Evolutionary conservation across 1,284 basidiomycete genomes (phyloP), one percentile per base, ranked within the genome.

Genomic region (Cystobasidium pallidum): DNA sequence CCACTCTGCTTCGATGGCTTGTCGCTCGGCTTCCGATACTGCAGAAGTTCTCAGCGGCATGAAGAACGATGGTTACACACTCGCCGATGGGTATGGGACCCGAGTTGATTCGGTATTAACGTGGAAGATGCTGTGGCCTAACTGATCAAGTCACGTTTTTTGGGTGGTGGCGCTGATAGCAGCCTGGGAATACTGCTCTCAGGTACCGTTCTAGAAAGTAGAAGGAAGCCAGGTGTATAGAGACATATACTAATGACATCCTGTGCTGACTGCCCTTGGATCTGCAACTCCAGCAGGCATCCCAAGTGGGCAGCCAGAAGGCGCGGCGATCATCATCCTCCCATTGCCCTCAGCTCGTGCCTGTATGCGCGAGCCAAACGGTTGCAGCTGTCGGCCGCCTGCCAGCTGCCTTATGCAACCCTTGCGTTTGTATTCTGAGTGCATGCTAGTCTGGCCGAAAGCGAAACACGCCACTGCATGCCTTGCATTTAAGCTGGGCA

Each of bases 11-110:
- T 63, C 68, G 28, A 71, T 71, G 19, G 47, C 32, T 13, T 32
- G 39, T 3, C 68, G 59, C 34, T 71, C 68, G n/a, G 36, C 39
- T 47, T 61, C 43, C 19, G 57, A 61, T 15, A 51, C 36, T 21
- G 17, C 36, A 24, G 67, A 70, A 11, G 67, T 62, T 6, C 57
- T 41, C 30, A 70, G 58, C 2, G 67, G 67, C 67, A 70, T 70
- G 13, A 26, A 32, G n/a, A n/a, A n/a, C n/a, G n/a, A n/a, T n/a
- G n/a, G n/a, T n/a, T 8, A 45, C 2, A 39, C 36, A 39, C 43
- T 6, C 43, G 43, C n/a, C 28, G 57, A n/a, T 54, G 51, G 51
- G 49, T 51, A 51, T 51, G 49, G 17, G 15, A 19, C 19, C 10
- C 11, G 49, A 51, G n/a, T n/a, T 54, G 51, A 15, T 17, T 45